Percentiles rank a stretch among this genome's conserved stretches.
These are phyloP conservation scores for Scleromitrula shiraiana DNA, from an alignment of 2,329 filamentous ascomycete genomes.

Conservation along the genomic window DNA sequence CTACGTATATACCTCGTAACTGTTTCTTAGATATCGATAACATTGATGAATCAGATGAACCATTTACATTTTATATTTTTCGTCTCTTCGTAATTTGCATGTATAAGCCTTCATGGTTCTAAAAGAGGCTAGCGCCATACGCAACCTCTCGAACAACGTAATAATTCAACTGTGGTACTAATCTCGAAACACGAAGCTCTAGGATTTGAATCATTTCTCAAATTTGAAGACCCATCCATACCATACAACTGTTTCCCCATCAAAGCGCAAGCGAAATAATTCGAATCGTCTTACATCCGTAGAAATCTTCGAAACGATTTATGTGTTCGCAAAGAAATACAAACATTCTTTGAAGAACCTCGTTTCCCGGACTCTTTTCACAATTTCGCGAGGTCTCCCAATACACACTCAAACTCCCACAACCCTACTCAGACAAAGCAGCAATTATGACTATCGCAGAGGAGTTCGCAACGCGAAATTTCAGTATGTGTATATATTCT, in stretches of 20 bases:
- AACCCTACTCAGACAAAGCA: slow-evolving; percentile 9
- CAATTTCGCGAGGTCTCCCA: neutral
- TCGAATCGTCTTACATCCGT: neutral
- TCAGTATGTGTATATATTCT: slow-evolving; percentile 47
- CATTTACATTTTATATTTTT: neutral
- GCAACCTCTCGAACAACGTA: slow-evolving; percentile 7
- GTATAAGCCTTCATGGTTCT: slow-evolving; percentile 3
- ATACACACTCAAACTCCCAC: neutral
- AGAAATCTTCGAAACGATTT: slow-evolving; percentile 5
- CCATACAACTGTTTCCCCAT: neutral
- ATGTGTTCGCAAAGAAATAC: slow-evolving; percentile 8
- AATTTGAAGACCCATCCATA: slow-evolving; percentile 1
- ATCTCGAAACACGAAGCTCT: slow-evolving; percentile 1
- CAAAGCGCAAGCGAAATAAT: slow-evolving; percentile 3
- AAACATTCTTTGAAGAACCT: neutral
- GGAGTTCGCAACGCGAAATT: slow-evolving; percentile 65
- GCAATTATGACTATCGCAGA: slow-evolving; percentile 62
- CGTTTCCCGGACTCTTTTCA: neutral
- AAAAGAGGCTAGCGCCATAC: slow-evolving; percentile 5
- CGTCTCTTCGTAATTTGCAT: neutral
- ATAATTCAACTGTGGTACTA: neutral
- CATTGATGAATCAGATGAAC: neutral
- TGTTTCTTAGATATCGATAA: neutral
- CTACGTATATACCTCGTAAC: neutral
- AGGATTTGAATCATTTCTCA: neutral